Percentiles rank a stretch among this genome's conserved stretches.
Conservation (phyloP, 257 asterid genomes). For the Przewalskia tangutica region DNA sequence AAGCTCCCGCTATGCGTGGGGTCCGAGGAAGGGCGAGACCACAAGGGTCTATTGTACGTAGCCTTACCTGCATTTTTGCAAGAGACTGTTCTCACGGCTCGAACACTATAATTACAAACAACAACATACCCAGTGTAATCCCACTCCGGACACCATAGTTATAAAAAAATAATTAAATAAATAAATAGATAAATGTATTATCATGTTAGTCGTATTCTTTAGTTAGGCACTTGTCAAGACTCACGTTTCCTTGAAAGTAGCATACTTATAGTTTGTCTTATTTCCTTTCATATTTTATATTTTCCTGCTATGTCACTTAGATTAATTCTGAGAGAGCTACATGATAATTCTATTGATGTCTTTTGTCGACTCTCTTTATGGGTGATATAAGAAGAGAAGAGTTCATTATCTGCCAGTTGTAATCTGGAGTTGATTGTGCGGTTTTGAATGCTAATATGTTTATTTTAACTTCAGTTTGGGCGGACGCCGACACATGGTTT, state of each 20-base stretch:
- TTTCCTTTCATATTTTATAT: background rate
- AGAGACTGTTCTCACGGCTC: too few species aligned
- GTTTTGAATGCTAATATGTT: background rate
- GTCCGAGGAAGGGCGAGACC: too few species aligned
- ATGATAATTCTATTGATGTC: background rate
- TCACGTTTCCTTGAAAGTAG: background rate
- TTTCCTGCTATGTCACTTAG: background rate
- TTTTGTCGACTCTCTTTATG: background rate
- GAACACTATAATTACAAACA: too few species aligned
- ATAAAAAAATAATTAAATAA: too few species aligned
- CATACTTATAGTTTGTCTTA: background rate
- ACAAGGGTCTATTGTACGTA: too few species aligned
- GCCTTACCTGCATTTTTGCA: too few species aligned
- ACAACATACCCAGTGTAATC: too few species aligned
- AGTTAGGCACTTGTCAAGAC: background rate
- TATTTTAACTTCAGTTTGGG: conserved; percentile 57
- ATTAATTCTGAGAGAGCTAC: background rate
- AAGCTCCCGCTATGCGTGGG: too few species aligned
- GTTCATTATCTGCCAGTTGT: background rate
- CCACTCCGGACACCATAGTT: too few species aligned
- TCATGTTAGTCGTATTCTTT: background rate
- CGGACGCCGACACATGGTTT: conserved; percentile 96
- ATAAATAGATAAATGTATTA: background rate
- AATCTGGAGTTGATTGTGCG: background rate
- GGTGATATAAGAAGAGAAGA: background rate